phyloP scores from a whole-genome alignment of 768 basidiomycete genomes.

The Lyophyllum atratum region DNA sequence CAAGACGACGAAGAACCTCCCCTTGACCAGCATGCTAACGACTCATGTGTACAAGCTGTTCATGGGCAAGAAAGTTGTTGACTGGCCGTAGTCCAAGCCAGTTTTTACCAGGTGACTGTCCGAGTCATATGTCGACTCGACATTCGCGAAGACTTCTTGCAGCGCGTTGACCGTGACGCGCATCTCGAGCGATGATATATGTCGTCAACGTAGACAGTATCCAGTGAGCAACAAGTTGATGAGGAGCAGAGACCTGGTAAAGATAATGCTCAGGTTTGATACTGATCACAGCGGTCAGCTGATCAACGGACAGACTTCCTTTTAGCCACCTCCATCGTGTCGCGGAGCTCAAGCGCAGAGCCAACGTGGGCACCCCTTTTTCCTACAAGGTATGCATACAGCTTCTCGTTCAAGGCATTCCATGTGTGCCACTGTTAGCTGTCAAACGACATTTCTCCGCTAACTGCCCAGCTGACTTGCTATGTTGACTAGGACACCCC shows the following conservation, averaged over 20 bases:
- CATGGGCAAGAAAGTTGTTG: not conserved
- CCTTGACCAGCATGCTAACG: not conserved
- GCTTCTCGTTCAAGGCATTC: not conserved
- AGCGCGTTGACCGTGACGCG: not conserved
- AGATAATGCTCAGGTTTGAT: not conserved
- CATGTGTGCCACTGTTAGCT: not conserved
- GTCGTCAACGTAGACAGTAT: not conserved
- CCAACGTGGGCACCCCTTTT: not conserved
- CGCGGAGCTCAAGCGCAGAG: not conserved
- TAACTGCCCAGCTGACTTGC: slow-evolving; percentile 14
- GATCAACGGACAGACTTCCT: not conserved
- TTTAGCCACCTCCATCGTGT: not conserved
- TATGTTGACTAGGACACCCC: not conserved
- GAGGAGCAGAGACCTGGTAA: not conserved
- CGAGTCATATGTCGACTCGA: not conserved
- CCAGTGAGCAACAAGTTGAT: not conserved
- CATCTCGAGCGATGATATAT: not conserved
- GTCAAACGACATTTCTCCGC: slow-evolving; percentile 14
- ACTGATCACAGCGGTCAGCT: not conserved
- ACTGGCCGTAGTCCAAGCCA: not conserved
- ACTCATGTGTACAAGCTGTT: slow-evolving; percentile 4
- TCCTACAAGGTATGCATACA: not conserved
- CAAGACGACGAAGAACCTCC: slow-evolving; percentile 9
- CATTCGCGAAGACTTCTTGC: not conserved
- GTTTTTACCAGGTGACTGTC: not conserved